Evolutionary conservation across 2,329 filamentous ascomycete species (phyloP).

Genomic region (Ascochyta viciae-villosae): DNA sequence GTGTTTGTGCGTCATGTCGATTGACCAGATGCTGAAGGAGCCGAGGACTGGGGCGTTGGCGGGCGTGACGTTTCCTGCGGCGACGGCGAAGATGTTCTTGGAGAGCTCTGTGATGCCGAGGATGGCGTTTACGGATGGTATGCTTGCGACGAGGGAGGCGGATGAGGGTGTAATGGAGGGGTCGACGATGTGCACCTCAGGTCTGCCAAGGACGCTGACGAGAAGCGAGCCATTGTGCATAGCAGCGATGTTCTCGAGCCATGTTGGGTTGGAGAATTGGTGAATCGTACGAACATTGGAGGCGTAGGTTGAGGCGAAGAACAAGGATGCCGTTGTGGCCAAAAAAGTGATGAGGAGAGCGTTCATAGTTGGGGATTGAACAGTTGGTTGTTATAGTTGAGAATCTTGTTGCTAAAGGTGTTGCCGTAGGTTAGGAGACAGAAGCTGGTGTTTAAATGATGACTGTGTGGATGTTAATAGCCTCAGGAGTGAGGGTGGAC

Average conservation of each 20-base stretch:
- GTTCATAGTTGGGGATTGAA: not conserved
- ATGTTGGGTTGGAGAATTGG: constrained; percentile 36
- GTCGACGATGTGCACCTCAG: constrained; percentile 46
- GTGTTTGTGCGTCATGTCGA: constrained; percentile 17
- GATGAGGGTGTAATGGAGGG: constrained; percentile 30
- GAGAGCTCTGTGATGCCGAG: constrained; percentile 49
- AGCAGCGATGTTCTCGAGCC: constrained; percentile 50
- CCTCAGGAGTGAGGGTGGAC: not conserved
- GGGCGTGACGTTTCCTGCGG: constrained; percentile 24
- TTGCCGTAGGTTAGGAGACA: too few relatives aligned
- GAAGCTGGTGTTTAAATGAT: not conserved
- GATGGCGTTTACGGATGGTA: constrained; percentile 32
- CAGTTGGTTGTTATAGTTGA: not conserved
- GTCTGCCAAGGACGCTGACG: constrained; percentile 38
- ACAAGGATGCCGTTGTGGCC: not conserved
- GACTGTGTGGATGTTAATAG: not conserved
- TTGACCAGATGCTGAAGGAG: constrained; percentile 25
- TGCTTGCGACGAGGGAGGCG: constrained; percentile 34
- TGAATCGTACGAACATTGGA: constrained; percentile 23
- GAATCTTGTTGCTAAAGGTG: too few relatives aligned
- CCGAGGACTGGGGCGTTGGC: constrained; percentile 9
- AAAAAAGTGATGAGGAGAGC: constrained; percentile 3
- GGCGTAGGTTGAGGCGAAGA: not conserved
- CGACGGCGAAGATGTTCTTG: constrained; percentile 45
- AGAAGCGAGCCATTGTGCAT: constrained; percentile 49